Evolutionary conservation across 768 basidiomycete genomes (phyloP).

Genomic region (Nidula microcarpa): DNA sequence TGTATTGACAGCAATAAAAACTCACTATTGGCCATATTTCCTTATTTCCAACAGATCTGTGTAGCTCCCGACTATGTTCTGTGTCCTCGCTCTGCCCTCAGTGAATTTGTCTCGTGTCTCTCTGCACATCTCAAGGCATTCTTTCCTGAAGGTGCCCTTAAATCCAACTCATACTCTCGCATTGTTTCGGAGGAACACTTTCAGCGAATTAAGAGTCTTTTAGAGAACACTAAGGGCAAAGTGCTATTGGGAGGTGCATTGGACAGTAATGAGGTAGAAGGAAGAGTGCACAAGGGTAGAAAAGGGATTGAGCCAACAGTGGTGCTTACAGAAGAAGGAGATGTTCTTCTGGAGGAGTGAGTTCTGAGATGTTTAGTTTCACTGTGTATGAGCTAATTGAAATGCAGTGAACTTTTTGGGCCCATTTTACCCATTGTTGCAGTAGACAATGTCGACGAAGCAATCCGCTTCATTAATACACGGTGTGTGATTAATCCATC

Average conservation of each 20-base stretch:
- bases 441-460: constrained; percentile 52
- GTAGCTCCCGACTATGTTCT: constrained; percentile 50
- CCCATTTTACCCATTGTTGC: constrained; percentile 64
- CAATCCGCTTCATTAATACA: constrained; percentile 49
- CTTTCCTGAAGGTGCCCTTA: constrained; percentile 50
- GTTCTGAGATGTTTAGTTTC: constrained; percentile 8
- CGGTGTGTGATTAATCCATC: constrained; percentile 30
- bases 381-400: background rate
- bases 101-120: constrained; percentile 42
- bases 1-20: background rate
- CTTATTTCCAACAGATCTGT: constrained; percentile 45
- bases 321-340: constrained; percentile 45
- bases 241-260: constrained; percentile 44
- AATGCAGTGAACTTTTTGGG: constrained; percentile 66
- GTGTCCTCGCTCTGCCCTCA: constrained; percentile 35
- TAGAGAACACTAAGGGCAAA: constrained; percentile 53
- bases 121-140: constrained; percentile 41
- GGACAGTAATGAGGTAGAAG: constrained; percentile 5
- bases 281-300: constrained; percentile 36
- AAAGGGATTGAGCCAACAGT: constrained; percentile 59
- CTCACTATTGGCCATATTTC: background rate
- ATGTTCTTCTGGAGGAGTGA: constrained; percentile 61
- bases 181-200: constrained; percentile 57
- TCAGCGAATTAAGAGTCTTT: constrained; percentile 45
- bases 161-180: constrained; percentile 37